A percentile compares a stretch with the other conserved stretches of the same genome.
Conservation (phyloP, 1,284 basidiomycete species). For the Albatrellus sp. region DNA sequence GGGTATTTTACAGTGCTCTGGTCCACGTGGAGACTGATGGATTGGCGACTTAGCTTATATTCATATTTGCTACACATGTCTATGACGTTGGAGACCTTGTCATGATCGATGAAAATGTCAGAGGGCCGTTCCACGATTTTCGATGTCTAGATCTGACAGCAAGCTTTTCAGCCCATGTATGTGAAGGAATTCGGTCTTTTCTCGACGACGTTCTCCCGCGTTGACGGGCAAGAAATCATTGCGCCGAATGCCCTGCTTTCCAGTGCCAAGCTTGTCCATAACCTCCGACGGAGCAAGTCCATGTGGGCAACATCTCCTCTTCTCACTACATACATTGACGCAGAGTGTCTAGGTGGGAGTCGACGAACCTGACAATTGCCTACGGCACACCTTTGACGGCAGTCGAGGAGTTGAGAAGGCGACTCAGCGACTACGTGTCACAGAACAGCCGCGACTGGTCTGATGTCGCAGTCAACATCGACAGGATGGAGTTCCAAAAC, state of each 20-base stretch:
- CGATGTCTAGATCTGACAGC: not conserved
- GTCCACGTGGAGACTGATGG: not conserved
- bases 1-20: slow-evolving; percentile 14
- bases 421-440: slow-evolving; percentile 48
- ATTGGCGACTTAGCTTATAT: slow-evolving; percentile 40
- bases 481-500: slow-evolving; percentile 70
- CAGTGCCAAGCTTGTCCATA: slow-evolving; percentile 65
- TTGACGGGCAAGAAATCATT: slow-evolving; percentile 71
- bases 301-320: slow-evolving; percentile 32
- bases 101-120: slow-evolving; percentile 62
- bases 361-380: slow-evolving; percentile 48
- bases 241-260: slow-evolving; percentile 74
- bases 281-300: slow-evolving; percentile 61
- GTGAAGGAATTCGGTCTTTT: slow-evolving; percentile 76
- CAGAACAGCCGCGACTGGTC: slow-evolving; percentile 70
- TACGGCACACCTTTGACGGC: slow-evolving; percentile 58
- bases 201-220: slow-evolving; percentile 68
- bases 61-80: slow-evolving; percentile 76
- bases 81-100: slow-evolving; percentile 72
- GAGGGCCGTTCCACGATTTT: slow-evolving; percentile 3
- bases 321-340: slow-evolving; percentile 13
- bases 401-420: slow-evolving; percentile 53
- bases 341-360: slow-evolving; percentile 53
- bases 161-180: slow-evolving; percentile 29
- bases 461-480: slow-evolving; percentile 46